Percentiles rank a stretch among this genome's conserved stretches.
These are phyloP conservation scores for Chloromonas sp. DNA, from an alignment of 163 green algal species.

Conservation along the genomic window DNA sequence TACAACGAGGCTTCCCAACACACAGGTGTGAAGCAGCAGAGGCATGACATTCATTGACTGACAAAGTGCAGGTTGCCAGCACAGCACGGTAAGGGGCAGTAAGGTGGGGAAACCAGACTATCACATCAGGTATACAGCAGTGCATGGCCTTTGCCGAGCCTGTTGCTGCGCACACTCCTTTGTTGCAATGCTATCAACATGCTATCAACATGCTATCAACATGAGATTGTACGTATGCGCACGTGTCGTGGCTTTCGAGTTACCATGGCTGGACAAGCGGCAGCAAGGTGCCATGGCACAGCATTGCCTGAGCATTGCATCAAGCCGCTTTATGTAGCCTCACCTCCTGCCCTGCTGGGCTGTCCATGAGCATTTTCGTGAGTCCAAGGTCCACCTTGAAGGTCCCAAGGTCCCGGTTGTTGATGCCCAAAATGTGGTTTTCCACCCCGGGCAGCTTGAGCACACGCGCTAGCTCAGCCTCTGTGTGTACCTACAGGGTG, in stretches of 20 bases:
- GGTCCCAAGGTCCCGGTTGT: slow-evolving; percentile 94
- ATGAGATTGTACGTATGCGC: too few species aligned
- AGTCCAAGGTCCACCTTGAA: slow-evolving; percentile 88
- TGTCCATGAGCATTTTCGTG: slow-evolving; percentile 83
- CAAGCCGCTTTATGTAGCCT: not conserved
- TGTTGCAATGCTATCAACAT: not conserved
- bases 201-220: not conserved
- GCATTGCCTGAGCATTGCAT: not conserved
- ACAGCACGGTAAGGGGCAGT: not conserved
- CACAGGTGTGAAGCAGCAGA: not conserved
- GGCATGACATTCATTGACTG: not conserved
- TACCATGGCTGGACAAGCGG: not conserved
- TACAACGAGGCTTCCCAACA: not conserved
- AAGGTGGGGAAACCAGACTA: too few species aligned
- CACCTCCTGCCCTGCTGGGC: slow-evolving; percentile 62
- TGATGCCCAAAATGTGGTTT: slow-evolving; percentile 92
- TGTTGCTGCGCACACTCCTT: too few species aligned
- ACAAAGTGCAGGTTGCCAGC: not conserved
- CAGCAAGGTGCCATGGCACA: not conserved
- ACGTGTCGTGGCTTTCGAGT: not conserved
- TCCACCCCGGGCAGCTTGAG: slow-evolving; percentile 71
- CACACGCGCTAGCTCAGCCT: slow-evolving; percentile 87
- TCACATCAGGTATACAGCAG: too few species aligned
- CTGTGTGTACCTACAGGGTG: slow-evolving; percentile 78
- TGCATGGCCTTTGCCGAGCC: too few species aligned